A percentile compares a stretch with the other conserved stretches of the same genome.
phyloP scores from a whole-genome alignment of 2,329 filamentous ascomycete genomes.

The Aspergillus nomiae region DNA sequence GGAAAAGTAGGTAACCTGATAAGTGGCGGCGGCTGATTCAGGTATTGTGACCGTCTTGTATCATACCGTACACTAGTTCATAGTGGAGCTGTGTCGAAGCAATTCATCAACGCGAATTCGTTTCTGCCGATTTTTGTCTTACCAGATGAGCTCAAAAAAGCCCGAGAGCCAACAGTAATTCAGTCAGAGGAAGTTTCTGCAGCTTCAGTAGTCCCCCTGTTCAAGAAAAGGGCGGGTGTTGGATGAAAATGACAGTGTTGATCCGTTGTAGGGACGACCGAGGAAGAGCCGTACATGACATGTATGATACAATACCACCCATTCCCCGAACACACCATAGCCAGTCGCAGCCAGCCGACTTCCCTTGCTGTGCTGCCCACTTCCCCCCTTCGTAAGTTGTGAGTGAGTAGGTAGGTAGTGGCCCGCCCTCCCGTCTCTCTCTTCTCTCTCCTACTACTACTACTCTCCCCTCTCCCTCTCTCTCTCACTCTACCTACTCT shows the following conservation, averaged over 20 bases:
- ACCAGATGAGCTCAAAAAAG: background rate
- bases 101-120: slow-evolving; percentile 1
- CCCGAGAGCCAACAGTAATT: background rate
- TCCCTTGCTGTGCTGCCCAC: slow-evolving; percentile 31
- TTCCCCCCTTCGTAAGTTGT: slow-evolving; percentile 24
- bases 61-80: slow-evolving; percentile 9
- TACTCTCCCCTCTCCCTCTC: slow-evolving; percentile 33
- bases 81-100: background rate
- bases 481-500: slow-evolving; percentile 32
- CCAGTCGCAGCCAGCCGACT: slow-evolving; percentile 28
- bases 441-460: slow-evolving; percentile 35
- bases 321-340: slow-evolving; percentile 25
- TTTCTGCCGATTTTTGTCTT: background rate
- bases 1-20: background rate
- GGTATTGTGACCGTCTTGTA: slow-evolving; percentile 18
- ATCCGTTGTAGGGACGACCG: slow-evolving; percentile 8
- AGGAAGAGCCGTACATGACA: slow-evolving; percentile 20
- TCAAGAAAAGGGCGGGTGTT: slow-evolving; percentile 4
- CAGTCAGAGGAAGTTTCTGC: slow-evolving; percentile 6
- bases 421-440: slow-evolving; percentile 26
- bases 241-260: slow-evolving; percentile 4
- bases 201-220: slow-evolving; percentile 3
- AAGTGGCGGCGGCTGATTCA: slow-evolving; percentile 4
- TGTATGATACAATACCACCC: slow-evolving; percentile 25
- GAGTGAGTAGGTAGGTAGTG: slow-evolving; percentile 20